These are phyloP conservation scores for Eryngium alpinum DNA, from an alignment of 140 eudicot genomes.

Conservation along the genomic window DNA sequence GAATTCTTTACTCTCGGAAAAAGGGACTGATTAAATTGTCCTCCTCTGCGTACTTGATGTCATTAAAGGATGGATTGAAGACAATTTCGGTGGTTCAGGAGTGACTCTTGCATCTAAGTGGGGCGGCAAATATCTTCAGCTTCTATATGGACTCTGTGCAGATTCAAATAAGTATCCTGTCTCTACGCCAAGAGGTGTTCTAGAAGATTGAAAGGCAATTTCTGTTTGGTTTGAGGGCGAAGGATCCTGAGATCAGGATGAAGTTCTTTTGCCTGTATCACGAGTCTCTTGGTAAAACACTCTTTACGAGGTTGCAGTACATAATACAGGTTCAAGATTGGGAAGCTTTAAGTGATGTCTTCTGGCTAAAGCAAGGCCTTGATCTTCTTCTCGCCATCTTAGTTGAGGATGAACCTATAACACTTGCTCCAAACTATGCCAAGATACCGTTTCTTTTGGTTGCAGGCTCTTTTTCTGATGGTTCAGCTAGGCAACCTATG, in stretches of 20 bases:
- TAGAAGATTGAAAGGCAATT: slow-evolving; percentile 89
- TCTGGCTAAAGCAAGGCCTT: slow-evolving; percentile 99
- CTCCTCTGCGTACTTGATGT: slow-evolving; percentile 88
- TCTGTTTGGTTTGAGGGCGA: slow-evolving; percentile 93
- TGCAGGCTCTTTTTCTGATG: slow-evolving; percentile 48
- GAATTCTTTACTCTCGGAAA: slow-evolving; percentile 76
- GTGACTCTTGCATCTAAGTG: slow-evolving; percentile 54
- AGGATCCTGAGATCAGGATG: slow-evolving; percentile 84
- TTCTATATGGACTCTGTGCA: slow-evolving; percentile 96
- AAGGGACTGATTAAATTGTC: slow-evolving; percentile 87
- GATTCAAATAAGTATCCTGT: slow-evolving; percentile 74
- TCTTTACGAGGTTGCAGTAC: slow-evolving; percentile 86
- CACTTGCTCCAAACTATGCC: slow-evolving; percentile 97
- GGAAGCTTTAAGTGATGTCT: slow-evolving; percentile 98
- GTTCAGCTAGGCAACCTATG: slow-evolving; percentile 65
- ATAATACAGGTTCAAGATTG: slow-evolving; percentile 92
- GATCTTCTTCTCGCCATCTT: slow-evolving; percentile 97
- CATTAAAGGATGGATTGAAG: slow-evolving; percentile 89
- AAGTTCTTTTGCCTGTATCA: slow-evolving; percentile 82
- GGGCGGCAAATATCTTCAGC: slow-evolving; percentile 89
- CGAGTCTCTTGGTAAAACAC: slow-evolving; percentile 86
- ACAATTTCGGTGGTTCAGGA: slow-evolving; percentile 61
- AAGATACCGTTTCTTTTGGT: slow-evolving; percentile 70
- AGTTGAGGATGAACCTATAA: slow-evolving; percentile 88
- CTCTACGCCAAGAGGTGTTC: slow-evolving; percentile 86